Conservation (phyloP, 108 stramenopile species). For the Cyclostephanos tholiformis region DNA sequence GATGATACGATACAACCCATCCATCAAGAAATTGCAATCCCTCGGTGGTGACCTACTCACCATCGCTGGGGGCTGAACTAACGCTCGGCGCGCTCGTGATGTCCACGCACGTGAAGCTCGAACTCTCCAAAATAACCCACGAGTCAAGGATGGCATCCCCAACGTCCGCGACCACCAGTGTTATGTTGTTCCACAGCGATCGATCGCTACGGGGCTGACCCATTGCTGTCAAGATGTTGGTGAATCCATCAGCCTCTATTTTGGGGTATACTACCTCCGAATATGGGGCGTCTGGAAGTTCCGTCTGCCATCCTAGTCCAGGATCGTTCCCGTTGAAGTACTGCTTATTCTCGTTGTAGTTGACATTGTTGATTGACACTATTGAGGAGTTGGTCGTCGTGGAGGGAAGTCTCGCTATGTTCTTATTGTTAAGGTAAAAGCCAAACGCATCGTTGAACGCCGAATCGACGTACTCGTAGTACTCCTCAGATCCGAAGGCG, state of each 20-base stretch:
- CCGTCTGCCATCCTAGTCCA: conserved; percentile 17
- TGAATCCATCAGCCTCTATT: conserved; percentile 50
- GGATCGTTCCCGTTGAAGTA: conserved; percentile 52
- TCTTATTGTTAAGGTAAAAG: conserved; percentile 33
- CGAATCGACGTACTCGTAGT: conserved; percentile 48
- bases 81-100: conserved; percentile 31
- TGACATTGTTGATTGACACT: conserved; percentile 48
- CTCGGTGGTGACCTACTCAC: conserved; percentile 16
- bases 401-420: conserved; percentile 31
- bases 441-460: conserved; percentile 47
- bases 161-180: conserved; percentile 38
- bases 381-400: conserved; percentile 4
- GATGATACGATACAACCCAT: background rate
- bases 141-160: conserved; percentile 40
- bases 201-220: conserved; percentile 12
- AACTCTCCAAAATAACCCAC: conserved; percentile 38
- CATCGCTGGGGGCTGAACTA: conserved; percentile 13
- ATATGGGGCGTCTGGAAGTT: background rate
- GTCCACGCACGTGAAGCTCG: conserved; percentile 40
- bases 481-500: conserved; percentile 45
- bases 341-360: conserved; percentile 33
- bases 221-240: conserved; percentile 31
- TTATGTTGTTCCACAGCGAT: conserved; percentile 25
- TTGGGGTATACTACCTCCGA: conserved; percentile 12
- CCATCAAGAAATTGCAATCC: background rate